These are phyloP conservation scores for Musa itinerans DNA, from an alignment of 176 grass and related monocot species.

Conservation along the genomic window DNA sequence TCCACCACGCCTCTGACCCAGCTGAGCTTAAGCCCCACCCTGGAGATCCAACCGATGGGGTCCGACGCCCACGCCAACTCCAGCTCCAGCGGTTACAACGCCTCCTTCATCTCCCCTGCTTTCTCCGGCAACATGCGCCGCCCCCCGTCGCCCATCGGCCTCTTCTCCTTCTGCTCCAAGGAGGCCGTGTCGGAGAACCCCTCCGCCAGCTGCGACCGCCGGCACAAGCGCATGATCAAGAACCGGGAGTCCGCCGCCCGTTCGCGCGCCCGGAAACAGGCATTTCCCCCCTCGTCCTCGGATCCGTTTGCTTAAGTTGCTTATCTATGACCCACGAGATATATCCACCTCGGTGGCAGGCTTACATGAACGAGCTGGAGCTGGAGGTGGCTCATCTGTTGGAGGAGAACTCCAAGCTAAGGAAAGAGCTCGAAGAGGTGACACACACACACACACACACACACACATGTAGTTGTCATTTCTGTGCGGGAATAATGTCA, in stretches of 20 bases:
- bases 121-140: background rate
- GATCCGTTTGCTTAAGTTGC: too few species aligned
- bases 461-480: too few species aligned
- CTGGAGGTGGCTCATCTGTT: background rate
- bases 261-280: constrained; percentile 19
- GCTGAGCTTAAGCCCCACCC: constrained; percentile 1
- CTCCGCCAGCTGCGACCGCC: background rate
- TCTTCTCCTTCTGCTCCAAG: constrained; percentile 17
- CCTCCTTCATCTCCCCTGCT: background rate
- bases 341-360: background rate
- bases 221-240: constrained; percentile 18
- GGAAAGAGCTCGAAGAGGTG: constrained; percentile 11
- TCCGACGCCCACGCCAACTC: background rate
- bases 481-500: too few species aligned
- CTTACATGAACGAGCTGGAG: constrained; percentile 10
- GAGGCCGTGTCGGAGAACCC: background rate
- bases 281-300: background rate
- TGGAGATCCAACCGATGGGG: background rate
- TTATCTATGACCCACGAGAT: too few species aligned
- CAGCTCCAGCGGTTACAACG: background rate
- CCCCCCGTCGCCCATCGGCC: background rate
- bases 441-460: background rate
- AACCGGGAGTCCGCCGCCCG: constrained; percentile 19
- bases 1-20: background rate
- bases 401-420: constrained; percentile 13